Base-by-base conservation (phyloP, 768 basidiomycete genomes). In the Pisolithus marmoratus region DNA sequence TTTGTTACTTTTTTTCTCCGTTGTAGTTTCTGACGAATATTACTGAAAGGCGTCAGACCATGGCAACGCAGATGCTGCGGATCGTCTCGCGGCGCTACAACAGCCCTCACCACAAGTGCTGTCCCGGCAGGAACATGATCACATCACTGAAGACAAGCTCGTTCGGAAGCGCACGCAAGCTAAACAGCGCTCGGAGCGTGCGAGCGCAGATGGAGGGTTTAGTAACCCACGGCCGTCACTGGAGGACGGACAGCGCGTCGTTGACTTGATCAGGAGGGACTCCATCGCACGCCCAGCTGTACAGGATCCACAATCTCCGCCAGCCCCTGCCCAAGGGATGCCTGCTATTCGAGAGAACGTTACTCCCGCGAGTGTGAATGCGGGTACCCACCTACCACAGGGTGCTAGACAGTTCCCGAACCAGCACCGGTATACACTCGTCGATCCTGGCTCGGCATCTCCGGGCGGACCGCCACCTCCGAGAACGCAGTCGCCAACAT, bases 161-260 rank as follows among this genome's bases (percentile, higher is more conserved):
- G 85, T 94, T 8, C 77, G 94, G 1, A 87, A 83, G 55, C 81
- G 91, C 15, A 96, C 93, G 0, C 76, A 72, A 70, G 94, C 78
- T 49, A 80, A 81, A 55, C 72, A 83, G 59, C 73, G 83, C 22
- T 79, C 80, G 37, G 57, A 63, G 56, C 53, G 61, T 51, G 36
- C 40, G n/a, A 45, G 54, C 42, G 47, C 38, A 4, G 64, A 64
- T 11, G 26, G 62, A 2, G 47, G 44, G 7, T 20, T 12, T 1
- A 24, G 56, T 4, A 51, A 24, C 53, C 27, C 41, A 31, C 43
- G 61, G 19, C 26, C 51, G 17, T 61, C 63, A 5, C 7, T 65
- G 11, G 68, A 65, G 14, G 75, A 79, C 24, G 65, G 73, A 0
- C 65, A 64, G 22, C 71, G 71, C 46, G 76, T 84, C 23, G 72